phyloP scores from a whole-genome alignment of 495 filamentous ascomycete genomes.

The Penicillium robsamsonii region DNA sequence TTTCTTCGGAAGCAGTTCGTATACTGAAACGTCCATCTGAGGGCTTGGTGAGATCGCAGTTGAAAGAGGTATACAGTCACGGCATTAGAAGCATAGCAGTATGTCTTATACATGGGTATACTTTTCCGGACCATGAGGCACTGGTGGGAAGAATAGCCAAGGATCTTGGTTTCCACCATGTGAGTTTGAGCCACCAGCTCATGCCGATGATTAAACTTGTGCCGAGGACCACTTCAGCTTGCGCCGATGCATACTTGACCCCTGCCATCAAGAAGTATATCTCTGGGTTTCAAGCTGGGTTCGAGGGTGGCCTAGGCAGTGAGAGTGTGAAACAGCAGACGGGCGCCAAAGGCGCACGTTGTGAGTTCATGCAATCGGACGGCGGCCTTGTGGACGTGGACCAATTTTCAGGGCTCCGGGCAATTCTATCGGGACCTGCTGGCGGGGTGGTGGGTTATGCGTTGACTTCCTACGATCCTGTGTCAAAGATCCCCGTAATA shows the following conservation, averaged over 20 bases:
- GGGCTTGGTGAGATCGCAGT: constrained; percentile 27
- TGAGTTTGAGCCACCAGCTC: constrained; percentile 52
- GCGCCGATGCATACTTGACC: constrained; percentile 89
- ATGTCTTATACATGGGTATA: constrained; percentile 49
- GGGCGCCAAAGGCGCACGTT: constrained; percentile 45
- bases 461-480: constrained; percentile 76
- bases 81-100: constrained; percentile 45
- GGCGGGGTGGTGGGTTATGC: constrained; percentile 83
- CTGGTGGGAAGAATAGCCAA: constrained; percentile 25
- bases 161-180: constrained; percentile 40
- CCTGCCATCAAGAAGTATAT: constrained; percentile 90
- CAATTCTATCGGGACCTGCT: constrained; percentile 55
- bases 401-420: constrained; percentile 50
- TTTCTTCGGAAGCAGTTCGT: constrained; percentile 41
- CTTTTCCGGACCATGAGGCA: constrained; percentile 45
- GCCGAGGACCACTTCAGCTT: constrained; percentile 79
- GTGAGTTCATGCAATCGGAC: constrained; percentile 52
- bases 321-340: constrained; percentile 25
- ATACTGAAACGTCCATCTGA: constrained; percentile 33
- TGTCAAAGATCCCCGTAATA: constrained; percentile 79
- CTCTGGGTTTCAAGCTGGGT: constrained; percentile 69
- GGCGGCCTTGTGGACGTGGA: constrained; percentile 48
- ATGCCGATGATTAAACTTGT: constrained; percentile 78
- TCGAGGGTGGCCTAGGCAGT: constrained; percentile 38
- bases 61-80: constrained; percentile 34